These are phyloP conservation scores for Jacaranda copaia DNA, from an alignment of 257 asterid species.

Conservation along the genomic window DNA sequence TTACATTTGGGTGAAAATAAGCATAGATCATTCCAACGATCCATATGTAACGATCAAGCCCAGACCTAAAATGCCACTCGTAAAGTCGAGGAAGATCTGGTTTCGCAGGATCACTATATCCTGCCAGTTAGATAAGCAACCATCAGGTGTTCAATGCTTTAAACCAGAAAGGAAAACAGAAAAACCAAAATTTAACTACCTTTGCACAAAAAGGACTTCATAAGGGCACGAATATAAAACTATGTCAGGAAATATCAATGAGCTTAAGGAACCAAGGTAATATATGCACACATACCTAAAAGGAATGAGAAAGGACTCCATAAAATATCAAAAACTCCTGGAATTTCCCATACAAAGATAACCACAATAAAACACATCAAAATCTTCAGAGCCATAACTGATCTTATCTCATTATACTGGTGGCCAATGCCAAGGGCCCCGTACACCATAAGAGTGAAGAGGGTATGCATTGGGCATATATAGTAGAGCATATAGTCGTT, in stretches of 20 bases:
- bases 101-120: conserved; percentile 91
- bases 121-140: conserved; percentile 51
- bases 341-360: conserved; percentile 93
- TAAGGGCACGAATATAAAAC: conserved; percentile 9
- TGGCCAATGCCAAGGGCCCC: conserved; percentile 98
- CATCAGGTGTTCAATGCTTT: conserved; percentile 35
- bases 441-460: conserved; percentile 94
- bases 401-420: conserved; percentile 84
- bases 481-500: conserved; percentile 93
- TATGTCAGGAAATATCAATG: neutral
- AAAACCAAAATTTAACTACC: conserved; percentile 25
- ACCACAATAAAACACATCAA: conserved; percentile 82
- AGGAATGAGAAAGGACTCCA: conserved; percentile 85
- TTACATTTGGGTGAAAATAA: conserved; percentile 91
- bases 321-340: conserved; percentile 84
- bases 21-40: conserved; percentile 94
- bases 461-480: conserved; percentile 99
- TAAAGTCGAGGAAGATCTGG: conserved; percentile 89
- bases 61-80: conserved; percentile 98
- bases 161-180: conserved; percentile 12
- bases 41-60: conserved; percentile 97
- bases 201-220: neutral
- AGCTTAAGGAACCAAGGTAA: conserved; percentile 30
- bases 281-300: conserved; percentile 62
- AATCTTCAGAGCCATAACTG: conserved; percentile 80